Base-by-base conservation (phyloP, 1,139 yeast species). In the Candida smagusa region DNA sequence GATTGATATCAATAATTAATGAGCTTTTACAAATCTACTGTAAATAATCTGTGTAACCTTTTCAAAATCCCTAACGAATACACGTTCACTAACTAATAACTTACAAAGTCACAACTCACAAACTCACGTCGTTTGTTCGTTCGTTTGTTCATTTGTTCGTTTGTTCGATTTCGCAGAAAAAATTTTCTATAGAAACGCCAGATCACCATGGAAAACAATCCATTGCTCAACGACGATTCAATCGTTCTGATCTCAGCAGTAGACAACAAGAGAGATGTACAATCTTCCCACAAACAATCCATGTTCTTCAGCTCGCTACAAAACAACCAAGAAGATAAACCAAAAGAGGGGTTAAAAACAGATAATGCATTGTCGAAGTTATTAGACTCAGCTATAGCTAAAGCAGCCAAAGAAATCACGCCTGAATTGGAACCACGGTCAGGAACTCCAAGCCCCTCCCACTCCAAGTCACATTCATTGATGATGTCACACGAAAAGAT, bases 391-490 rank as follows among this genome's bases (percentile, higher is more conserved):
- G 62, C 63, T 33, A 57, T 59, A 39, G 74, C 75, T 23, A 69
- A 73, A 30, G 77, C 78, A 8, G 77, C 77, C 31, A 68, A 65
- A 42, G 78, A 72, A 40, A 49, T 65, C 9, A 66, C 74, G 3
- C 74, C 76, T 2, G 75, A 67, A 30, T 38, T 59, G 12, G 68
- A 56, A 19, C 53, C 49, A 23, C 45, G 47, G 8, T 46, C 59
- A 6, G 28, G 40, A 21, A 41, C 50, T 2, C 38, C 44, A 28
- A 52, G 56, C 27, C 61, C 58, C 26, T 24, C 28, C 30, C 36
- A 30, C 28, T 16, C 30, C 16, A 12, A 22, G 33, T 24, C 34
- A 33, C 16, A 37, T 41, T 12, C 50, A 46, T 22, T 23, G 7
- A 16, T 23, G 21, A 21, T 22, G 7, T 30, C 35, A 6, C 38